phyloP scores from a whole-genome alignment of 257 asterid species.

The Solanum okadae region DNA sequence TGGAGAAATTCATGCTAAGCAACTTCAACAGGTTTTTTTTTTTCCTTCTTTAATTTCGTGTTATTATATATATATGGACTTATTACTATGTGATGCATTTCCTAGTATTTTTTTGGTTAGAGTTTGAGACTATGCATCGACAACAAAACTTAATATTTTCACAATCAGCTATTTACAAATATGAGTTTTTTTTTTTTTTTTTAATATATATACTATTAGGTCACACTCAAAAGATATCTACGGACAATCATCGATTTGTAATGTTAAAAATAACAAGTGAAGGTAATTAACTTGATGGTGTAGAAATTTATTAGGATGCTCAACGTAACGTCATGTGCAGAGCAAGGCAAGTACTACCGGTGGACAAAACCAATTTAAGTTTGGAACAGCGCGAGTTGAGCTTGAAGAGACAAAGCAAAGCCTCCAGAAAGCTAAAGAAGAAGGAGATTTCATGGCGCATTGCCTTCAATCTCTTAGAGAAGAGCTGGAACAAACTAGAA shows the following conservation, averaged over 20 bases:
- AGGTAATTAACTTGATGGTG: too few species aligned
- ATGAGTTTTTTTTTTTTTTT: too few species aligned
- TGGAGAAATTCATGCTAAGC: slow-evolving; percentile 60
- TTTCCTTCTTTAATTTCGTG: neutral
- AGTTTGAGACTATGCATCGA: too few species aligned
- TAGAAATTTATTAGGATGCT: neutral
- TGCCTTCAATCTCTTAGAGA: slow-evolving; percentile 42
- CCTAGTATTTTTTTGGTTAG: too few species aligned
- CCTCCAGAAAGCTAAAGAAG: slow-evolving; percentile 49
- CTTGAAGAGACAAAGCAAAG: slow-evolving; percentile 47
- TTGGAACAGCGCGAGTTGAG: slow-evolving; percentile 24
- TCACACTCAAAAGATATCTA: too few species aligned
- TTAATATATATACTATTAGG: too few species aligned
- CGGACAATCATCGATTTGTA: too few species aligned
- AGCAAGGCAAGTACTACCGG: slow-evolving; percentile 7
- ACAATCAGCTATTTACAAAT: too few species aligned
- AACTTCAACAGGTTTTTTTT: slow-evolving; percentile 44
- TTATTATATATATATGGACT: too few species aligned
- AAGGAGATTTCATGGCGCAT: slow-evolving; percentile 41
- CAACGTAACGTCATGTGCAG: slow-evolving; percentile 31
- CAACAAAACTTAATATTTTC: too few species aligned
- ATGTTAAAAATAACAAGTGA: neutral
- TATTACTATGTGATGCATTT: too few species aligned
- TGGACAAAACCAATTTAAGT: slow-evolving; percentile 5
- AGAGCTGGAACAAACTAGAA: slow-evolving; percentile 60